phyloP scores from a whole-genome alignment of 345 rosid genomes.

The Theobroma cacao region DNA sequence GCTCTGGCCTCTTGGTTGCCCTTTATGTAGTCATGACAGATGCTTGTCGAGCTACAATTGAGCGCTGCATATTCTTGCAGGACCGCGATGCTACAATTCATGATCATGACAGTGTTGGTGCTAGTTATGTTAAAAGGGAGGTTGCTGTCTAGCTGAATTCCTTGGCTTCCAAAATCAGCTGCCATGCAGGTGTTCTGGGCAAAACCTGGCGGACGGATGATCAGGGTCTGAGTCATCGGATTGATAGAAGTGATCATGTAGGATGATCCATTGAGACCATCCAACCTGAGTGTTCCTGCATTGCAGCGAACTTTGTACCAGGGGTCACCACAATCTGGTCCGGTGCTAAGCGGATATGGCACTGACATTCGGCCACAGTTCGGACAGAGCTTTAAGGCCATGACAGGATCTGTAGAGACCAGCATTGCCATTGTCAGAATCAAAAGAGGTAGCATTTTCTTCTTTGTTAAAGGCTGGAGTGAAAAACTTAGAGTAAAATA shows the following conservation, averaged over 20 bases:
- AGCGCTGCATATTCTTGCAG: slow-evolving; percentile 5
- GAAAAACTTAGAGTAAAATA: not conserved
- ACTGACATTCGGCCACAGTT: slow-evolving; percentile 34
- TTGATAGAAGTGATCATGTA: slow-evolving; percentile 28
- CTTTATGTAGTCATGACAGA: slow-evolving; percentile 27
- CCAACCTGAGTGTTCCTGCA: slow-evolving; percentile 37
- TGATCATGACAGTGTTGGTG: slow-evolving; percentile 25
- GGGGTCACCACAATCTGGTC: slow-evolving; percentile 36
- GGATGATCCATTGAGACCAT: slow-evolving; percentile 34
- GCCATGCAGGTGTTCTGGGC: slow-evolving; percentile 22
- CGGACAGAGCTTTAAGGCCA: not conserved
- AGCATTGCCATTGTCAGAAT: slow-evolving; percentile 6
- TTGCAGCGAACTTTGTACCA: slow-evolving; percentile 39
- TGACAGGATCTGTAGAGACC: not conserved
- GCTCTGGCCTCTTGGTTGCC: not conserved
- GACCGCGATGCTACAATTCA: slow-evolving; percentile 23
- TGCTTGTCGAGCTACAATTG: slow-evolving; percentile 24
- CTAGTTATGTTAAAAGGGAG: slow-evolving; percentile 38
- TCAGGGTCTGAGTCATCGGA: slow-evolving; percentile 20
- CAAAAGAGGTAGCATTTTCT: not conserved
- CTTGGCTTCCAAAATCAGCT: slow-evolving; percentile 14
- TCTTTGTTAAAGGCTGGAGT: not conserved
- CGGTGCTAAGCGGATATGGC: slow-evolving; percentile 42
- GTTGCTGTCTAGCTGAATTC: slow-evolving; percentile 20
- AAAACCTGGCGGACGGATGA: slow-evolving; percentile 26